Evolutionary conservation across 75 land plant species (phyloP), one percentile per base, ranked within the genome.

Genomic region (Sequoia sempervirens): DNA sequence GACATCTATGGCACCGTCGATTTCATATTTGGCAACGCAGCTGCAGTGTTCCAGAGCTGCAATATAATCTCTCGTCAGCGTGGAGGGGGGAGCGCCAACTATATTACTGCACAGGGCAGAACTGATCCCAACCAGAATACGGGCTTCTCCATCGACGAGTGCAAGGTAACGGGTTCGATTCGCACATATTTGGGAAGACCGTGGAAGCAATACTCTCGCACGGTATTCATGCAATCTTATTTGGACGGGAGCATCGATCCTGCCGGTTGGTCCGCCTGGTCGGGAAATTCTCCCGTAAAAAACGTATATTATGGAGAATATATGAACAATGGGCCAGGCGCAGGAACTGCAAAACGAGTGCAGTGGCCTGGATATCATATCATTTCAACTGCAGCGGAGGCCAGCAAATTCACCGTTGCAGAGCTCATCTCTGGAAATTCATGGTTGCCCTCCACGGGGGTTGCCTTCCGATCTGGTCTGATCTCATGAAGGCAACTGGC

Each of bases 291-390:
- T 61, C 83, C 82, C 0, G 38, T 83, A 11, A 50, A 30, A 15
- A 87, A 87, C 0, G 47, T 88, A 1, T 89, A 69, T 82, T 89
- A 85, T 32, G 91, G 90, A 7, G 91, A 89, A 83, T 89, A 82
- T 45, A 79, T 76, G 82, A 85, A 87, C 83, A 54, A 61, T 26
- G 90, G 90, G 10, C 72, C 90, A 23, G 89, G 90, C 1, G 84
- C 89, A 2, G 76, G 34, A 84, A 80, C 86, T 18, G 80, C 75
- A 8, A 23, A 56, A 11, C 52, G 91, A 23, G 87, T 89, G 32
- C 7, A 23, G 34, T 87, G 88, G 87, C 76, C 83, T 2, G 82
- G 84, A 26, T 26, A 40, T 34, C 84, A 83, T 30, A 28, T 40
- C 26, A 78, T 78, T 30, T 8, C 20, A 30, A 32, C 82, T n/a